phyloP scores from a whole-genome alignment of 257 asterid genomes.

The Nicotiana attenuata region DNA sequence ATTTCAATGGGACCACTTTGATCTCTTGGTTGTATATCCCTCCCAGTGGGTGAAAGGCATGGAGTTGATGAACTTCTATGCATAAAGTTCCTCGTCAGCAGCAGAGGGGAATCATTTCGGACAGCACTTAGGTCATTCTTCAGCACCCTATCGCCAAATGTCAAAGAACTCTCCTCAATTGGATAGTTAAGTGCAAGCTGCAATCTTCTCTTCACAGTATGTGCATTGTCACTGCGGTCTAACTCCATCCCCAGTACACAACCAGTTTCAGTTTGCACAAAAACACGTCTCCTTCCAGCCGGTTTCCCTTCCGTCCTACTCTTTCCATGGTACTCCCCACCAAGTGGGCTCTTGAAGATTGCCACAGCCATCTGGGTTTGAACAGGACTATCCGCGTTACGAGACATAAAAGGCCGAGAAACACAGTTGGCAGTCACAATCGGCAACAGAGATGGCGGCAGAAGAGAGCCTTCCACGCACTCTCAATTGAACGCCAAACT shows the following conservation, averaged over 20 bases:
- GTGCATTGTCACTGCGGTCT: constrained; percentile 80
- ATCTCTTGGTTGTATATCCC: constrained; percentile 71
- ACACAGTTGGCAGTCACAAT: constrained; percentile 35
- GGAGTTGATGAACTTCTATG: constrained; percentile 97
- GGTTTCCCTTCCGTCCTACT: constrained; percentile 57
- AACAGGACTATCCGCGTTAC: constrained; percentile 76
- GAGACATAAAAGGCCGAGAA: constrained; percentile 58
- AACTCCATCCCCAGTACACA: constrained; percentile 92
- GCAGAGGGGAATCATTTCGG: constrained; percentile 75
- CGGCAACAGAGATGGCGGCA: constrained; percentile 53
- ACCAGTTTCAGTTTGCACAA: constrained; percentile 89
- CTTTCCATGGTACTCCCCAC: constrained; percentile 65
- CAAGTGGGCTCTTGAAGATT: constrained; percentile 63
- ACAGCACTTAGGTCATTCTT: constrained; percentile 84
- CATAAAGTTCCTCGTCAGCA: constrained; percentile 68
- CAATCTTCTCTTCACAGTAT: constrained; percentile 87
- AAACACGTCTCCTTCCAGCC: constrained; percentile 69
- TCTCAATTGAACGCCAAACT: constrained; percentile 50
- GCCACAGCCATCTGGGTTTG: constrained; percentile 97
- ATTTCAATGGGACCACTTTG: constrained; percentile 82
- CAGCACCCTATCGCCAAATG: constrained; percentile 78
- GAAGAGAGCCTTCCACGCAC: constrained; percentile 50
- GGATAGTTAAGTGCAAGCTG: constrained; percentile 82
- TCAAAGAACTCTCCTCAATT: constrained; percentile 81
- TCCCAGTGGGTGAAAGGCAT: constrained; percentile 86